Base-by-base conservation (phyloP, 2,329 filamentous ascomycete genomes). In the Xylariaceae sp. region DNA sequence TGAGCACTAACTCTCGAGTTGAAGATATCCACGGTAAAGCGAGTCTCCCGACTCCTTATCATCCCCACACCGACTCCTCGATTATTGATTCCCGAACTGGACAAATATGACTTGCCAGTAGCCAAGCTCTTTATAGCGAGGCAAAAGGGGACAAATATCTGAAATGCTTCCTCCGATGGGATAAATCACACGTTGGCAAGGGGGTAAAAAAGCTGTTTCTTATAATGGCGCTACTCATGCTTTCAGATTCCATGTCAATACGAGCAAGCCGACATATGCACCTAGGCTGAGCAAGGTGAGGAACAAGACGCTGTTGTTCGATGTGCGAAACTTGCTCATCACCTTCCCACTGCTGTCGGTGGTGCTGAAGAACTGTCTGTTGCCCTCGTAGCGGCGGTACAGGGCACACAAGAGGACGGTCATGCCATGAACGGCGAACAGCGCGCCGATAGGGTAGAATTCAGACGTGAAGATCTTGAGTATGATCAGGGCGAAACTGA, bases 391-490 rank as follows among this genome's bases (percentile, higher is more conserved):
- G 56, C 94, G 86, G 59, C 94, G 84, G 75, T 95, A 95, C 56
- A 91, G 78, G 67, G 91, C 89, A 61, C 95, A 90, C 30, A 90
- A 80, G 71, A 97, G 79, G 52, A 99, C 84, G 5, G 90, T 90
- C 2, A 88, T 86, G 10, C 93, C 94, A 71, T 97, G 97, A 53
- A 91, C 87, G 49, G 94, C 92, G 72, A 97, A 97, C 37, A 99
- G 80, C 5, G 94, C 94, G n/a, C 94, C 94, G 64, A 97, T 96
- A 66, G 88, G 86, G 76, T 97, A 97, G 79, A 99, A 97, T 72
- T 97, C 94, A 55, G 87, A 84, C 7, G 92, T 97, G 78, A 99
- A 97, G 74, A 99, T 95, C 77, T 95, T 96, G 66, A 96, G 85
- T 55, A 99, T 90, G 64, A 99, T 87, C 53, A 99, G 86, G 17